Evolutionary conservation across 202 grass and related monocot species (phyloP).

Genomic region (Musa balbisiana): DNA sequence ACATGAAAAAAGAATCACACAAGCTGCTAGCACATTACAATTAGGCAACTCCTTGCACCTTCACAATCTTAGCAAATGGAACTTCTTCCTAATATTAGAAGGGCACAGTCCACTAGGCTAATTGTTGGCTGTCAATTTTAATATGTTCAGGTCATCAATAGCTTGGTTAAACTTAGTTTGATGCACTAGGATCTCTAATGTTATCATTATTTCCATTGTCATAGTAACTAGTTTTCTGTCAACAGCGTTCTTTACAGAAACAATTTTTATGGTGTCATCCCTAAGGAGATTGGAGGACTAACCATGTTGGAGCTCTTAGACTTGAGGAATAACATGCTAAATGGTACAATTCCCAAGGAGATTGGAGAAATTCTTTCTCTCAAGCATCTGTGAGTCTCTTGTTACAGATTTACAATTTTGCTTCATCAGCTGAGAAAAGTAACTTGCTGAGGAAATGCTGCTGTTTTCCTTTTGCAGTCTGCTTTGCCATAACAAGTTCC

Average conservation of each 20-base stretch:
- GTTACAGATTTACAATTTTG: conserved; percentile 21
- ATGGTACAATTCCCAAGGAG: conserved; percentile 65
- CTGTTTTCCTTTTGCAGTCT: conserved; percentile 54
- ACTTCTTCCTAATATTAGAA: too few species aligned
- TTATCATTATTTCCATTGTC: not conserved
- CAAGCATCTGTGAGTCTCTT: conserved; percentile 66
- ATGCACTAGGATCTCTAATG: not conserved
- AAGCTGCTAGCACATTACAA: too few species aligned
- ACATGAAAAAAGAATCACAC: too few species aligned
- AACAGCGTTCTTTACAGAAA: conserved; percentile 74
- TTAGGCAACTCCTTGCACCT: too few species aligned
- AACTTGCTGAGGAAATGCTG: conserved; percentile 1
- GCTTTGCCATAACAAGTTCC: conserved; percentile 72
- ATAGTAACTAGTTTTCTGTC: conserved; percentile 19
- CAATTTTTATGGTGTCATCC: conserved; percentile 66
- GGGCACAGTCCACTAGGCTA: too few species aligned
- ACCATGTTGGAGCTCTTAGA: conserved; percentile 73
- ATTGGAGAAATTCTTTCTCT: conserved; percentile 77
- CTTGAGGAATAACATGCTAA: conserved; percentile 73
- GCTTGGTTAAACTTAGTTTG: not conserved
- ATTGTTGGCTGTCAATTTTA: too few species aligned
- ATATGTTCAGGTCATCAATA: too few species aligned
- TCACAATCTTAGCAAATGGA: too few species aligned
- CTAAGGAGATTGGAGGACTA: conserved; percentile 68
- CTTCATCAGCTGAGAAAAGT: conserved; percentile 10